phyloP scores from a whole-genome alignment of 2,329 filamentous ascomycete genomes.

The Cercospora sojina region DNA sequence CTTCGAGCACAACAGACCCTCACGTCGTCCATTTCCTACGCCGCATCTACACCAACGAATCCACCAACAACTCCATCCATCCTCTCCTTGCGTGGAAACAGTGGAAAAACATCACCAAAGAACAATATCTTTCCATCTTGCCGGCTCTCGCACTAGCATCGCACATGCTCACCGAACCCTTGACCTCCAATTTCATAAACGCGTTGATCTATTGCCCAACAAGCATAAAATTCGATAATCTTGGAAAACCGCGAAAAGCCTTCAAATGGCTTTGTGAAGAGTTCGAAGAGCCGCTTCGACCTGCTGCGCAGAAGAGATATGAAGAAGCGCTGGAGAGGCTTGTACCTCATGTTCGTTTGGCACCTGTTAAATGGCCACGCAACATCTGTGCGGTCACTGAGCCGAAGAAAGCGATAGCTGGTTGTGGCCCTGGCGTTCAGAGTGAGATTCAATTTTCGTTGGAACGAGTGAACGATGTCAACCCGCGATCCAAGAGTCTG shows the following conservation, averaged over 20 bases:
- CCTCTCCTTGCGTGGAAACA: not conserved
- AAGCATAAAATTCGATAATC: conserved; percentile 1
- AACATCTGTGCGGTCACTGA: not conserved
- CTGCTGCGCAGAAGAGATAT: not conserved
- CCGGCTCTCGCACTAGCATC: conserved; percentile 3
- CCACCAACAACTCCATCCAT: not conserved
- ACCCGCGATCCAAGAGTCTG: not conserved
- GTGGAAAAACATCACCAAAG: not conserved
- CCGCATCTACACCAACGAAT: not conserved
- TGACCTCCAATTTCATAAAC: conserved; percentile 4
- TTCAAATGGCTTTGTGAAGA: conserved; percentile 3
- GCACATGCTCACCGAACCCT: not conserved
- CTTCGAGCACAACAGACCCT: conserved; percentile 1
- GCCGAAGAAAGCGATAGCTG: not conserved
- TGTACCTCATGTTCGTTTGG: not conserved
- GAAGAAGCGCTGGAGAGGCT: conserved; percentile 2
- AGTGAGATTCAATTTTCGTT: not conserved
- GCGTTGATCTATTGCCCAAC: conserved; percentile 6
- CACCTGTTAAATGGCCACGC: not conserved
- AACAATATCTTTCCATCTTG: conserved; percentile 5
- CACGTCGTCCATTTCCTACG: not conserved
- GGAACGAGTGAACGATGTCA: not conserved
- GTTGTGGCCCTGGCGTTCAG: not conserved
- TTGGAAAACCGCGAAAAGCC: not conserved
- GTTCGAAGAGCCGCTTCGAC: not conserved